Percentiles rank a stretch among this genome's conserved stretches.
phyloP scores from a whole-genome alignment of 495 filamentous ascomycete genomes.

The Glarea lozoyensis region DNA sequence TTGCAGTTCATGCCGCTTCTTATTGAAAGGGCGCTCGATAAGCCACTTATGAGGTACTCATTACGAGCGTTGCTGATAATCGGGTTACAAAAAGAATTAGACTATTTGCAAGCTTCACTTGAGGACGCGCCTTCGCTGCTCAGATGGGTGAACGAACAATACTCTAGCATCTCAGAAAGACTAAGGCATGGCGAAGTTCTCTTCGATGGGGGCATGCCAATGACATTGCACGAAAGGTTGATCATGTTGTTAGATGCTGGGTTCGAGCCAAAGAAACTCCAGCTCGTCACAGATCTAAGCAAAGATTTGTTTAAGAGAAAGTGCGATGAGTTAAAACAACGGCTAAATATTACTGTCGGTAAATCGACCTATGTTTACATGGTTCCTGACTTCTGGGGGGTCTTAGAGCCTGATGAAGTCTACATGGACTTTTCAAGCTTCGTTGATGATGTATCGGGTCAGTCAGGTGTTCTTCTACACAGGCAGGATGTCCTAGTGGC shows the following conservation, averaged over 20 bases:
- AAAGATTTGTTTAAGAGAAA: conserved; percentile 40
- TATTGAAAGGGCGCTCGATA: conserved; percentile 49
- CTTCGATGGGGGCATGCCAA: conserved; percentile 42
- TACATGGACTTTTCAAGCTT: conserved; percentile 71
- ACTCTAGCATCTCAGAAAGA: conserved; percentile 13
- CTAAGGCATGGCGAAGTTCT: conserved; percentile 27
- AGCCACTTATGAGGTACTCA: conserved; percentile 36
- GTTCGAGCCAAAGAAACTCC: conserved; percentile 51
- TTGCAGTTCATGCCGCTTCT: conserved; percentile 73
- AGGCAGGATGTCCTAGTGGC: conserved; percentile 75
- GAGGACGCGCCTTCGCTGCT: conserved; percentile 38
- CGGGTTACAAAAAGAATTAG: conserved; percentile 50
- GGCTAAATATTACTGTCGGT: conserved; percentile 62
- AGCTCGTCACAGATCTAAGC: conserved; percentile 39
- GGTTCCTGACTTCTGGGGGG: conserved; percentile 66
- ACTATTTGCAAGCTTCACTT: conserved; percentile 49
- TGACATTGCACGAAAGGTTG: conserved; percentile 33
- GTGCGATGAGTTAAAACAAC: conserved; percentile 43
- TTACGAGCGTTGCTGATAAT: conserved; percentile 50
- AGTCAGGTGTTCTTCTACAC: conserved; percentile 44
- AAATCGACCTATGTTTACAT: conserved; percentile 74
- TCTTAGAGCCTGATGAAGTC: conserved; percentile 66
- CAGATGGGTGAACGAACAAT: conserved; percentile 44
- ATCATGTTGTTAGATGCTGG: conserved; percentile 51
- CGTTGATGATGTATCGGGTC: conserved; percentile 38